A percentile compares a stretch with the other conserved stretches of the same genome.
Evolutionary conservation across 2,329 filamentous ascomycete species (phyloP).

Genomic region (Aureobasidium sp.): DNA sequence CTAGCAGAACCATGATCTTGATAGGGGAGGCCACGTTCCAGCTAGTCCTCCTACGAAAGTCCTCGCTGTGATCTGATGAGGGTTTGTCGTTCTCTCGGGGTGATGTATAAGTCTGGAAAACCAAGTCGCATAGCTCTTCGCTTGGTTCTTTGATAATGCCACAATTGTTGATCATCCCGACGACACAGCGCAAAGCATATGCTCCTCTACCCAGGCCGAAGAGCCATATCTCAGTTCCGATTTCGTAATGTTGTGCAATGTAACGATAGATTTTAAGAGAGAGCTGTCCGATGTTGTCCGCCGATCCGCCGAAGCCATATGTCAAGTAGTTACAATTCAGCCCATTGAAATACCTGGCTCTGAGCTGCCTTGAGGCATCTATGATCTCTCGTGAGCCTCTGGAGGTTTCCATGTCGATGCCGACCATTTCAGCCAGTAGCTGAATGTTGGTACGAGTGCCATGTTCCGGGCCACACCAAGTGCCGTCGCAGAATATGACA

Average conservation of each 20-base stretch:
- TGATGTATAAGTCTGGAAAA: constrained; percentile 37
- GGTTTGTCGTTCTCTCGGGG: constrained; percentile 34
- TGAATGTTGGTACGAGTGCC: constrained; percentile 37
- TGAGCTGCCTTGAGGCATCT: constrained; percentile 25
- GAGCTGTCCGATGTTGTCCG: constrained; percentile 37
- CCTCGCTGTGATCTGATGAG: constrained; percentile 28
- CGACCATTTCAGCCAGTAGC: constrained; percentile 36
- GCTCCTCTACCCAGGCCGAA: constrained; percentile 47
- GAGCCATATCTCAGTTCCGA: constrained; percentile 40
- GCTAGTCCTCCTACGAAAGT: constrained; percentile 27
- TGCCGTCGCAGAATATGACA: constrained; percentile 22
- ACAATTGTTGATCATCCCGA: constrained; percentile 42
- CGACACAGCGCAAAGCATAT: constrained; percentile 44
- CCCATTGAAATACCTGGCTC: constrained; percentile 41
- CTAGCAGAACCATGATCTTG: constrained; percentile 36
- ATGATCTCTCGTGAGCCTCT: constrained; percentile 30
- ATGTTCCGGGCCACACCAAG: constrained; percentile 36
- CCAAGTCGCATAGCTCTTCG: constrained; percentile 31
- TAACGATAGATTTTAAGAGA: constrained; percentile 38
- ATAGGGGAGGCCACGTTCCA: constrained; percentile 36
- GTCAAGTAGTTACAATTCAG: constrained; percentile 21
- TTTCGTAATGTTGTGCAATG: constrained; percentile 36
- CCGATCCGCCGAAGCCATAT: constrained; percentile 35
- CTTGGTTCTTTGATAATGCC: constrained; percentile 24
- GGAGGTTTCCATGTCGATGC: constrained; percentile 24